Conservation (phyloP, 176 grass and related monocot species). For the Guadua angustifolia region DNA sequence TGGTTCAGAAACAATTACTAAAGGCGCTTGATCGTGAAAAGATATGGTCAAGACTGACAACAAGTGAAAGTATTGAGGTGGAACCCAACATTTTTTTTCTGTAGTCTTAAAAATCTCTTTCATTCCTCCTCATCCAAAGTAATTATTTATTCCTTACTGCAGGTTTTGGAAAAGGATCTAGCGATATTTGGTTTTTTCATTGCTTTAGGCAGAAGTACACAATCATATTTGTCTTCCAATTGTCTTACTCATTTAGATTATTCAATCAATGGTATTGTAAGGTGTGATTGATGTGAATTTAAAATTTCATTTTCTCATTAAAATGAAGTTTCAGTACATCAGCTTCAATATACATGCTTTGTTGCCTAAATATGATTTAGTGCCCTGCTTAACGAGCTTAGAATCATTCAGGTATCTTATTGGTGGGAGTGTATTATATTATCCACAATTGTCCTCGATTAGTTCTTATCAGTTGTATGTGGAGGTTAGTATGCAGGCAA, state of each 20-base stretch:
- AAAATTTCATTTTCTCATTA: conserved; percentile 26
- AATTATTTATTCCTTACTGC: conserved; percentile 46
- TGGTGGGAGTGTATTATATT: conserved; percentile 93
- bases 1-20: conserved; percentile 82
- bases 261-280: conserved; percentile 78
- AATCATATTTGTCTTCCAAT: conserved; percentile 84
- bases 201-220: conserved; percentile 90
- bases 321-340: conserved; percentile 36
- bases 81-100: conserved; percentile 34
- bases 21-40: conserved; percentile 91
- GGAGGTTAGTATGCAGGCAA: conserved; percentile 70
- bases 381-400: conserved; percentile 27
- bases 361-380: background rate
- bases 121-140: conserved; percentile 28
- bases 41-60: conserved; percentile 98
- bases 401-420: conserved; percentile 86
- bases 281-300: conserved; percentile 65
- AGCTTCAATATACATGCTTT: conserved; percentile 22
- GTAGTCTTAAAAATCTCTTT: conserved; percentile 16
- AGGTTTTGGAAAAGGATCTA: conserved; percentile 98
- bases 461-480: conserved; percentile 99
- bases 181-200: conserved; percentile 99
- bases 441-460: conserved; percentile 97
- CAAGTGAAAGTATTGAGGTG: conserved; percentile 99
- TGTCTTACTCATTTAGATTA: conserved; percentile 70